Evolutionary conservation across 2,329 filamentous ascomycete species (phyloP).

Genomic region (Byssothecium circinans): DNA sequence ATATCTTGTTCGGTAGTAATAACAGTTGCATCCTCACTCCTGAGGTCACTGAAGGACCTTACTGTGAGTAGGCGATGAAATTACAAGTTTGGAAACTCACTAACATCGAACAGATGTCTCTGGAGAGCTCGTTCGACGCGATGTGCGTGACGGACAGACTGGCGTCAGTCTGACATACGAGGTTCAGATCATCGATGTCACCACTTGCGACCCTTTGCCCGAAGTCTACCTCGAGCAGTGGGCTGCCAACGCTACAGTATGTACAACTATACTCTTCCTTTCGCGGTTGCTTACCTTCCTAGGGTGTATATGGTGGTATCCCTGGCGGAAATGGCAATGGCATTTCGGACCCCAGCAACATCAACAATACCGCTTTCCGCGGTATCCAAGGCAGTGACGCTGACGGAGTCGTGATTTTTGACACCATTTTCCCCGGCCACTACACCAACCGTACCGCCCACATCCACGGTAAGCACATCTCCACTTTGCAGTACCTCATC

Average conservation of each 20-base stretch:
- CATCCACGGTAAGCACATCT: constrained; percentile 10
- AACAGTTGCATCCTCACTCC: constrained; percentile 26
- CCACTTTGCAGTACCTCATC: no score
- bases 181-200: constrained; percentile 54
- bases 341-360: constrained; percentile 29
- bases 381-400: constrained; percentile 52
- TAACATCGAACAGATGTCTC: constrained; percentile 34
- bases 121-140: constrained; percentile 52
- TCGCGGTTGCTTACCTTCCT: background rate
- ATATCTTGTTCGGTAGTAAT: constrained; percentile 25
- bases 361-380: constrained; percentile 48
- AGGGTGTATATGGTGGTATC: constrained; percentile 30
- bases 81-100: background rate
- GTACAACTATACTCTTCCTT: background rate
- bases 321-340: constrained; percentile 46
- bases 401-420: constrained; percentile 53
- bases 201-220: constrained; percentile 53
- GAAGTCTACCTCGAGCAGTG: constrained; percentile 55
- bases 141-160: constrained; percentile 50
- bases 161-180: constrained; percentile 53
- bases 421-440: constrained; percentile 52
- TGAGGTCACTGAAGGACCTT: constrained; percentile 26
- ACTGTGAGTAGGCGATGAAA: constrained; percentile 15
- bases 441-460: constrained; percentile 17
- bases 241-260: constrained; percentile 28